Conservation (phyloP, 495 filamentous ascomycete species). For the Tetracladium setigerum region DNA sequence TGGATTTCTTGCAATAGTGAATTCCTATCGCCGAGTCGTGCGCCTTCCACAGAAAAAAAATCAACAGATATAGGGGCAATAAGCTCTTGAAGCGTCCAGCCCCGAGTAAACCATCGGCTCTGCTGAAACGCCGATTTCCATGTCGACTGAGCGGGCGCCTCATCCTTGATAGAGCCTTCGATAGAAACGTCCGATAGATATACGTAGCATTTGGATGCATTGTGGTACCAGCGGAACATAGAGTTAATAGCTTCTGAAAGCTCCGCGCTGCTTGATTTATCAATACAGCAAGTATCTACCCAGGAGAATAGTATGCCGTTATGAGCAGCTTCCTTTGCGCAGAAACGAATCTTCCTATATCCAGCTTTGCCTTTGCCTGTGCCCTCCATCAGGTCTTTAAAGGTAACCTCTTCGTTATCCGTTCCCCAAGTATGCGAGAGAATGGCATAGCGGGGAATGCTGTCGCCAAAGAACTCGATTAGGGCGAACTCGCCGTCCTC, state of each 20-base stretch:
- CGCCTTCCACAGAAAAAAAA: background rate
- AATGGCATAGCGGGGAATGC: constrained; percentile 13
- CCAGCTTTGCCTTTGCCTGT: constrained; percentile 17
- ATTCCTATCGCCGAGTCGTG: background rate
- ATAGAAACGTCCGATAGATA: constrained; percentile 10
- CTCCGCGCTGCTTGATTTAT: constrained; percentile 9
- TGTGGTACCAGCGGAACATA: constrained; percentile 29
- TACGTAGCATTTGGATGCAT: constrained; percentile 11
- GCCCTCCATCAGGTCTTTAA: constrained; percentile 14
- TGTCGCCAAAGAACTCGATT: background rate
- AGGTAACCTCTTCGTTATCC: constrained; percentile 17
- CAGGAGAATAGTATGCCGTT: constrained; percentile 16
- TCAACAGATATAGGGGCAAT: background rate
- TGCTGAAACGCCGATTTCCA: constrained; percentile 1
- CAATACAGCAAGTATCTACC: constrained; percentile 21
- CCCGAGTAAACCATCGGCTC: too few species aligned
- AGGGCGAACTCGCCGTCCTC: constrained; percentile 1
- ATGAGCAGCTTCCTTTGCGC: constrained; percentile 19
- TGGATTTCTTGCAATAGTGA: background rate
- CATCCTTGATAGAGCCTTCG: background rate
- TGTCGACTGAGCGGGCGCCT: background rate
- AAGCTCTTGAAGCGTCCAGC: too few species aligned
- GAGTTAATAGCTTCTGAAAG: constrained; percentile 30
- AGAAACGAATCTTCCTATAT: constrained; percentile 26
- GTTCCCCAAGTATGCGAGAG: constrained; percentile 24